A percentile compares a stretch with the other conserved stretches of the same genome.
phyloP scores from a whole-genome alignment of 2,329 filamentous ascomycete genomes.

The Capronia americana region DNA sequence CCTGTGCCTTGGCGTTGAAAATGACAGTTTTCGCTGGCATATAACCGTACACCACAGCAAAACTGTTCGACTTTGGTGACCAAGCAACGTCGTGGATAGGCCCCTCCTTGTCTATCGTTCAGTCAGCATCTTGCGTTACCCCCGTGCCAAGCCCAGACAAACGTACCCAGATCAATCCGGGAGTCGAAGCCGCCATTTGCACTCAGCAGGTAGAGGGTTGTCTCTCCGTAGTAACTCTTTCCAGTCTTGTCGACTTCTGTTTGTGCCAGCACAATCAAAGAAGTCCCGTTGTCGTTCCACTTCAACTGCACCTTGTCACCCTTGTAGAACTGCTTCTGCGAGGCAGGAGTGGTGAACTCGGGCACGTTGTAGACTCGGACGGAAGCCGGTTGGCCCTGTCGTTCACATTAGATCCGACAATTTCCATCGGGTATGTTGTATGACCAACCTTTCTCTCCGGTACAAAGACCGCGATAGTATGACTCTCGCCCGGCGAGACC shows the following conservation, averaged over 20 bases:
- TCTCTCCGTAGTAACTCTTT: slow-evolving; percentile 99
- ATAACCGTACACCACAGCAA: slow-evolving; percentile 95
- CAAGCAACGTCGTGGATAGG: slow-evolving; percentile 98
- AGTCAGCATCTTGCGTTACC: slow-evolving; percentile 17
- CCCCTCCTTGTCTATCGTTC: slow-evolving; percentile 80
- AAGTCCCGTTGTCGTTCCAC: slow-evolving; percentile 93
- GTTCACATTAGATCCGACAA: slow-evolving; percentile 32
- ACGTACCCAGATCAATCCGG: slow-evolving; percentile 73
- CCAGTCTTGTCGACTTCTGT: slow-evolving; percentile 98
- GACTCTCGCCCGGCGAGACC: slow-evolving; percentile 84
- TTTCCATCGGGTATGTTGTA: background rate
- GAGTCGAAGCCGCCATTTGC: slow-evolving; percentile 92
- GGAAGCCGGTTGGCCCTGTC: slow-evolving; percentile 86
- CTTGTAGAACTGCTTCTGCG: slow-evolving; percentile 99
- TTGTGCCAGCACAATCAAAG: slow-evolving; percentile 90
- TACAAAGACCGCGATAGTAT: slow-evolving; percentile 92
- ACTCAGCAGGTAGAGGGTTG: slow-evolving; percentile 92
- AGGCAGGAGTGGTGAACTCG: slow-evolving; percentile 79
- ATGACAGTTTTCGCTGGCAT: slow-evolving; percentile 99
- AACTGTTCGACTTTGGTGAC: slow-evolving; percentile 97
- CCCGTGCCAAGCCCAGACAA: slow-evolving; percentile 39
- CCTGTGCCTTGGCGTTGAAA: slow-evolving; percentile 86
- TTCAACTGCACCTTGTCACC: slow-evolving; percentile 98
- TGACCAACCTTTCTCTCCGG: slow-evolving; percentile 85
- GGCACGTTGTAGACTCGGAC: slow-evolving; percentile 96